Percentiles rank a stretch among this genome's conserved stretches.
These are phyloP conservation scores for Rhodotorula sp. DNA, from an alignment of 1,284 basidiomycete genomes.

Conservation along the genomic window DNA sequence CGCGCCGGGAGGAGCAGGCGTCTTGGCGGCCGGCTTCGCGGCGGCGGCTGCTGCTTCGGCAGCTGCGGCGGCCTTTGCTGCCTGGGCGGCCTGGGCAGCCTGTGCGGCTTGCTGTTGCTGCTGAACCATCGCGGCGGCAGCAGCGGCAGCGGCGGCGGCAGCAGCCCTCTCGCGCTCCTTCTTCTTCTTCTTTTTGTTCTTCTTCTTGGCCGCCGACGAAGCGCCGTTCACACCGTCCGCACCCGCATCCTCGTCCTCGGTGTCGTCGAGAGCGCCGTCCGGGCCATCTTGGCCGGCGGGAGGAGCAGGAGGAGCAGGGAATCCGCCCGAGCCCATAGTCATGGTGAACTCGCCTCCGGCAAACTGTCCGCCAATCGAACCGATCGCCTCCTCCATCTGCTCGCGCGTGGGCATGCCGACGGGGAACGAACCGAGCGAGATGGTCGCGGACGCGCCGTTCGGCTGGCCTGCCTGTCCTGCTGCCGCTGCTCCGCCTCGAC, in stretches of 20 bases:
- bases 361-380: conserved; percentile 31
- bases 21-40: conserved; percentile 52
- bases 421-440: conserved; percentile 44
- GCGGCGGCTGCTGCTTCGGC: conserved; percentile 38
- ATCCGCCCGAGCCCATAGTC: conserved; percentile 10
- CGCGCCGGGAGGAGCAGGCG: conserved; percentile 49
- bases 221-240: conserved; percentile 42
- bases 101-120: conserved; percentile 41
- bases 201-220: conserved; percentile 51
- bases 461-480: neutral
- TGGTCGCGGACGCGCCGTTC: conserved; percentile 34
- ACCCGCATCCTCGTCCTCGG: conserved; percentile 54
- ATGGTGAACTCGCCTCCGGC: conserved; percentile 32
- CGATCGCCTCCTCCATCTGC: conserved; percentile 40
- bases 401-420: conserved; percentile 41
- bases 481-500: neutral
- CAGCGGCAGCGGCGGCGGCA: conserved; percentile 13
- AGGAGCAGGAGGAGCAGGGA: conserved; percentile 23
- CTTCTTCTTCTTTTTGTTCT: conserved; percentile 60
- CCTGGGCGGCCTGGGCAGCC: conserved; percentile 6
- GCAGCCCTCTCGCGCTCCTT: conserved; percentile 53
- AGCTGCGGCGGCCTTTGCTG: conserved; percentile 12
- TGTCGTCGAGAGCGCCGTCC: conserved; percentile 48
- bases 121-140: neutral
- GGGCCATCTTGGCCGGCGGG: conserved; percentile 30